Conservation (phyloP, 306 rosid species). For the Gynostemma pentaphyllum region DNA sequence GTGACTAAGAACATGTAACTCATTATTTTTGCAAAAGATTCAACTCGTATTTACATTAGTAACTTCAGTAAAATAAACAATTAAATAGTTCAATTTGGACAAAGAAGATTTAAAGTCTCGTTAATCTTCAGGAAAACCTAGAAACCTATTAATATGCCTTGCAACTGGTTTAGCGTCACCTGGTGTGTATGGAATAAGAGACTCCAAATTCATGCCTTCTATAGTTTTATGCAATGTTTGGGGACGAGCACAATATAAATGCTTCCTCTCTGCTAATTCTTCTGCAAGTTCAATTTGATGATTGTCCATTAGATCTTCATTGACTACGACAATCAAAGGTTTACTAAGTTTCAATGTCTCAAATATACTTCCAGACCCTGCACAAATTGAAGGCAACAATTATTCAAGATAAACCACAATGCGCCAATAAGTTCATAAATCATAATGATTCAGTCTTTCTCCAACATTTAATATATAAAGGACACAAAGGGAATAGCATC, state of each 20-base stretch:
- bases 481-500: no score
- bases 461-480: no score
- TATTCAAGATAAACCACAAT: neutral
- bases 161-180: conserved; percentile 78
- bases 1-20: neutral
- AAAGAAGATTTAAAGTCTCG: neutral
- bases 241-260: conserved; percentile 56
- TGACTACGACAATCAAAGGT: conserved; percentile 69
- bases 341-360: conserved; percentile 54
- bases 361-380: conserved; percentile 89
- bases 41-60: neutral
- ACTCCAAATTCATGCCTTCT: conserved; percentile 44
- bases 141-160: conserved; percentile 49
- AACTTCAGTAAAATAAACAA: neutral
- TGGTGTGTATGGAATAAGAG: conserved; percentile 51
- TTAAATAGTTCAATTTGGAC: neutral
- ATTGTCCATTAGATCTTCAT: conserved; percentile 91
- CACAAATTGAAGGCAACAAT: neutral
- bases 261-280: conserved; percentile 72
- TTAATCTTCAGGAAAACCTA: conserved; percentile 72
- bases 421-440: neutral
- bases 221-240: conserved; percentile 46
- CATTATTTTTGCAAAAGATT: no score
- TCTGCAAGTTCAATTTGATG: conserved; percentile 84
- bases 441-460: no score